Percentiles rank a stretch among this genome's conserved stretches.
phyloP scores from a whole-genome alignment of 345 rosid genomes.

The Reutealis trisperma region DNA sequence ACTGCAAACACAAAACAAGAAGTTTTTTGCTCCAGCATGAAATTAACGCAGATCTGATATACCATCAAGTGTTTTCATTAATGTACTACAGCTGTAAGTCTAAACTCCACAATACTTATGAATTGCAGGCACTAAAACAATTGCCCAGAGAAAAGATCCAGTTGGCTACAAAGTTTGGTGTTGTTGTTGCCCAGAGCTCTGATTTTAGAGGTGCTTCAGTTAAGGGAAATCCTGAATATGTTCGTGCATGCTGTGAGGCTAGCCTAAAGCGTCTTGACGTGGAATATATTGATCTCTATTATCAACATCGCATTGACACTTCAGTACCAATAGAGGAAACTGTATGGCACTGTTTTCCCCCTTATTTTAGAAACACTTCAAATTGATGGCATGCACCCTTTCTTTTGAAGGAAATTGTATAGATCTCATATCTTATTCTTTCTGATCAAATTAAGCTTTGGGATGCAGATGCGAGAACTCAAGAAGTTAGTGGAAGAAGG shows the following conservation, averaged over 20 bases:
- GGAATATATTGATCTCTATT: conserved; percentile 26
- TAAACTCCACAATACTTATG: neutral
- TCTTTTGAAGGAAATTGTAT: neutral
- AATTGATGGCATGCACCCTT: neutral
- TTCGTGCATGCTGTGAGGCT: conserved; percentile 22
- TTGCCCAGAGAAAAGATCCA: conserved; percentile 39
- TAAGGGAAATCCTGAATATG: conserved; percentile 18
- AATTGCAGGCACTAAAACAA: conserved; percentile 37
- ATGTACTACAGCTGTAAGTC: neutral
- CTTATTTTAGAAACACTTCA: neutral
- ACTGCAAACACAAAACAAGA: too few relatives aligned
- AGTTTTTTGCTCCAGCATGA: neutral
- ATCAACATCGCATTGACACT: conserved; percentile 21
- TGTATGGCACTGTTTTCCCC: neutral
- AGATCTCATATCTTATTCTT: neutral
- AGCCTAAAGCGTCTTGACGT: conserved; percentile 22
- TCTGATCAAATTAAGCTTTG: neutral
- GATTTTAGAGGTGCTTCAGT: neutral
- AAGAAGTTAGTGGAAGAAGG: conserved; percentile 21
- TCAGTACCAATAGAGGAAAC: conserved; percentile 25
- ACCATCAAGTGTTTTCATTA: neutral
- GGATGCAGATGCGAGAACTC: conserved; percentile 20
- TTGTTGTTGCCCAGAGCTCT: neutral
- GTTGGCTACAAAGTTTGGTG: conserved; percentile 45
- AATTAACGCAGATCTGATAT: too few relatives aligned